Percentiles rank a stretch among this genome's conserved stretches.
These are phyloP conservation scores for Acanthamoeba castellanii DNA, from an alignment of 208 protist genomes.

Conservation along the genomic window DNA sequence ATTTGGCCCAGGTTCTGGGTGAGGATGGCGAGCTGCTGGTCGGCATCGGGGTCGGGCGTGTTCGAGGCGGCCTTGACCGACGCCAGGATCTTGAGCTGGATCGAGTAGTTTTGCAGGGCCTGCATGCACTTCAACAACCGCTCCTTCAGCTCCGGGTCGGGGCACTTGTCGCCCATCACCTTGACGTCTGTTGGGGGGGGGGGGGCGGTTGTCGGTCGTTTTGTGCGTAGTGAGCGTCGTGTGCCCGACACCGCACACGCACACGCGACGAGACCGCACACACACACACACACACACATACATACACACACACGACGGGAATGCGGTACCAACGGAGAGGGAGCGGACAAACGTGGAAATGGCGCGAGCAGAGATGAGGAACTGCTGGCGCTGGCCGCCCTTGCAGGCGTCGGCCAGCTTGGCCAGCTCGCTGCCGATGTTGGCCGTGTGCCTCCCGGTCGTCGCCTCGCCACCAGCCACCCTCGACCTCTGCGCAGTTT, in stretches of 20 bases:
- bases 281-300: too few relatives aligned
- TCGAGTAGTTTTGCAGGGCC: slow-evolving; percentile 82
- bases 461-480: neutral
- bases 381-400: slow-evolving; percentile 71
- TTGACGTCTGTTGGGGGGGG: slow-evolving; percentile 75
- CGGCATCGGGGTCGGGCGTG: slow-evolving; percentile 77
- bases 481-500: neutral
- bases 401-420: slow-evolving; percentile 75
- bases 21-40: slow-evolving; percentile 82
- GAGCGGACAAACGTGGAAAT: slow-evolving; percentile 59
- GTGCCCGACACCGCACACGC: neutral
- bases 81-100: slow-evolving; percentile 86
- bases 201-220: neutral
- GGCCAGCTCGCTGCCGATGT: slow-evolving; percentile 55
- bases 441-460: slow-evolving; percentile 56
- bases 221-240: neutral
- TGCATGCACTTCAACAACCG: slow-evolving; percentile 80
- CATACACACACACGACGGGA: neutral
- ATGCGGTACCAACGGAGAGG: slow-evolving; percentile 38
- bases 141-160: slow-evolving; percentile 83
- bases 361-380: slow-evolving; percentile 73
- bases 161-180: slow-evolving; percentile 78
- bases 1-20: slow-evolving; percentile 72
- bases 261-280: neutral
- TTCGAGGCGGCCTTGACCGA: slow-evolving; percentile 83